Evolutionary conservation across 139 green algal genomes (phyloP), one percentile per base, ranked within the genome.

Genomic region (Gonium pectorale): DNA sequence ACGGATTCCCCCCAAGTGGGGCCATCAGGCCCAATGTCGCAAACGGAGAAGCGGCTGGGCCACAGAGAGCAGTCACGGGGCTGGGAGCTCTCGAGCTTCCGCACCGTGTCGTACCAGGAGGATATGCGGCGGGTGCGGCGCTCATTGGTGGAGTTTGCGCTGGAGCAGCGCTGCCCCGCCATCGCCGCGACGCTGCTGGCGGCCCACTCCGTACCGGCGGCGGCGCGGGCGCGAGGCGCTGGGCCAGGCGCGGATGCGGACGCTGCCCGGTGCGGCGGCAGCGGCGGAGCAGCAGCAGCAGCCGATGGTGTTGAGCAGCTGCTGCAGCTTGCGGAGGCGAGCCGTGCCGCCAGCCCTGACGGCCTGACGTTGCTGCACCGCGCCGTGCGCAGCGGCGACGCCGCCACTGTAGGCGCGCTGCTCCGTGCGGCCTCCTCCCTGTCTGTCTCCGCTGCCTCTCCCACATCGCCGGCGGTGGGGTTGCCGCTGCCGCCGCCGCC

Each of bases 341-440:
- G 60, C 31, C 60, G 60, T 6, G 60, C 60, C n/a, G 37, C 43
- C 38, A 51, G n/a, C 43, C 41, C 44, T 21, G 78, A 84, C 46
- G 62, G 78, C 44, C 62, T 84, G n/a, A 75, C 78, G 78, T 63
- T 84, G 44, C 78, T 84, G 78, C 78, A 84, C 46, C 63, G 78
- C 1, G 78, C 78, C 21, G 78, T 75, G 0, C 78, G 78, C 44
- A 67, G 62, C 78, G 78, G 78, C 62, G 35, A 67, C 35, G 27
- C 37, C 52, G 52, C 33, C 17, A 66, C 63, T 2, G 41, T 84
- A 2, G 78, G 49, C 6, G 60, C 54, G 9, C 1, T 84, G 15
- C 33, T 74, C 7, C 15, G 27, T 33, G 74, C 74, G 19, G 63
- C 78, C 44, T 62, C 78, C 52, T n/a, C n/a, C n/a, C n/a, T n/a